Evolutionary conservation across 1,284 basidiomycete species (phyloP).

Genomic region (Abortiporus biennis): DNA sequence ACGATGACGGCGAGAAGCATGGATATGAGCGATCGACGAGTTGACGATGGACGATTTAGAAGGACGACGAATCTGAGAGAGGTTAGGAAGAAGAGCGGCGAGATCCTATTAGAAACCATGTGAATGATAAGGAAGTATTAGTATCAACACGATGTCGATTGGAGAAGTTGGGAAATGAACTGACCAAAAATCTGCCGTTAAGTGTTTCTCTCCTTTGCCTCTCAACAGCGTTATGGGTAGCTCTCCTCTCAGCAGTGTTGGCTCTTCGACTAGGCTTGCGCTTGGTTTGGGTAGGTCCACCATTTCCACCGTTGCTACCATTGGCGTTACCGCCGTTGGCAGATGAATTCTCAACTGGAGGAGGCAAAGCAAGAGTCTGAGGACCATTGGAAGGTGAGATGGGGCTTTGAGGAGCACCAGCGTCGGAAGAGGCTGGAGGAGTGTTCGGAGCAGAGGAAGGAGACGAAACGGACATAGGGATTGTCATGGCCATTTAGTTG

Average conservation of each 20-base stretch:
- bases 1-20: conserved; percentile 75
- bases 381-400: conserved; percentile 35
- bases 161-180: no score
- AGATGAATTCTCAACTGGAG: conserved; percentile 24
- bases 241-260: conserved; percentile 90
- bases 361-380: conserved; percentile 31
- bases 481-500: conserved; percentile 36
- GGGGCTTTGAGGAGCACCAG: conserved; percentile 43
- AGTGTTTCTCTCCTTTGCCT: conserved; percentile 86
- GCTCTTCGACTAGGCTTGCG: conserved; percentile 78
- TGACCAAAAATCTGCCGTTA: conserved; percentile 82
- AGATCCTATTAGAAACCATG: conserved; percentile 54
- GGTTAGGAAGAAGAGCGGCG: conserved; percentile 82
- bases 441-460: conserved; percentile 33
- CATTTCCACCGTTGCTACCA: no score
- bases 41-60: conserved; percentile 95
- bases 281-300: conserved; percentile 39
- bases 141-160: conserved; percentile 6
- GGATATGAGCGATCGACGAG: conserved; percentile 81
- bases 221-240: conserved; percentile 94
- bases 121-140: conserved; percentile 1
- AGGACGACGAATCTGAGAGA: conserved; percentile 84
- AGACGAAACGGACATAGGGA: conserved; percentile 39
- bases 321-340: conserved; percentile 18
- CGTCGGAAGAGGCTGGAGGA: conserved; percentile 37